Conservation (phyloP, 257 asterid species). For the Nicotiana attenuata region DNA sequence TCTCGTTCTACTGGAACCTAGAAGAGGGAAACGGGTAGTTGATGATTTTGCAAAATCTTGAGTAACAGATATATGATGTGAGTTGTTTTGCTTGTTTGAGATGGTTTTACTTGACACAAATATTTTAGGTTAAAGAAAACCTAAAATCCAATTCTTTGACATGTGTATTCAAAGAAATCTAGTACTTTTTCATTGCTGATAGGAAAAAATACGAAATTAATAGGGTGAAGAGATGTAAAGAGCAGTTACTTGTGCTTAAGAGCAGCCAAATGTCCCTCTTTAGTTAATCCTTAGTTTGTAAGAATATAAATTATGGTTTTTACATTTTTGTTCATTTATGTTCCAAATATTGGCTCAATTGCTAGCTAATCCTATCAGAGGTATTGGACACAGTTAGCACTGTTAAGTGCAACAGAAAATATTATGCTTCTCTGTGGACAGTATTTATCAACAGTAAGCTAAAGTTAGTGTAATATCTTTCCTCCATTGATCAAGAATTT, state of each 20-base stretch:
- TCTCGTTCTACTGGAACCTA: not conserved
- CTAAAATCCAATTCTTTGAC: not conserved
- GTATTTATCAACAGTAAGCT: not conserved
- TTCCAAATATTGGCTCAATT: not conserved
- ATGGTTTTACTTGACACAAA: not conserved
- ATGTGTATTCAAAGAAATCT: not conserved
- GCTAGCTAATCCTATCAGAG: not conserved
- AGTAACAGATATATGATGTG: not conserved
- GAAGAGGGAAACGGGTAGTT: not conserved
- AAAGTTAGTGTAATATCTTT: not conserved
- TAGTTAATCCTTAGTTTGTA: not conserved
- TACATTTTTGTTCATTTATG: not conserved
- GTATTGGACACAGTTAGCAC: not conserved
- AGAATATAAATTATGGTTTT: not conserved
- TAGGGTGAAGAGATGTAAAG: not conserved
- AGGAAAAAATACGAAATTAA: not conserved
- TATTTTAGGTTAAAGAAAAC: not conserved
- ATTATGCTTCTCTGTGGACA: not conserved
- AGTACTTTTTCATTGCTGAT: not conserved
- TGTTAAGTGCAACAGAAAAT: not conserved
- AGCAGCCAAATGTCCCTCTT: not conserved
- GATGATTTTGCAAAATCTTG: not conserved
- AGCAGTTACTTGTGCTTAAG: not conserved
- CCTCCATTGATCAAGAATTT: no score
- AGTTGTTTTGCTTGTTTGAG: not conserved